Evolutionary conservation across 192 early-diverging fungal genomes (phyloP).

Genomic region (Fimicolochytrium jonesii): DNA sequence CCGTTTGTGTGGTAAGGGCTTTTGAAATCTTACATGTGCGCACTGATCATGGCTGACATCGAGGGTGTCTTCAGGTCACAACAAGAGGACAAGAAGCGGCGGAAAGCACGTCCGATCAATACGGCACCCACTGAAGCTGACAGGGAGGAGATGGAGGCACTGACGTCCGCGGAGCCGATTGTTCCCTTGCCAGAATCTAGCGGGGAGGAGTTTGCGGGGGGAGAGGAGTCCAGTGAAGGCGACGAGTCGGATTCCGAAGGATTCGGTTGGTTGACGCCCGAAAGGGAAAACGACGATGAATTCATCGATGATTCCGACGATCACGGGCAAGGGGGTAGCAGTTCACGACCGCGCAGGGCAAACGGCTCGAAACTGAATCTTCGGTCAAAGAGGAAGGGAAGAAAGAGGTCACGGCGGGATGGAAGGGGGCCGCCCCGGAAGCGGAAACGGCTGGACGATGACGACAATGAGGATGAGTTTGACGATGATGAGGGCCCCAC

Average conservation of each 20-base stretch:
- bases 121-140: constrained; percentile 12
- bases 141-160: neutral
- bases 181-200: constrained; percentile 26
- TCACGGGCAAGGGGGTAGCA: too few relatives aligned
- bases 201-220: constrained; percentile 32
- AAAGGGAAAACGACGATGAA: too few relatives aligned
- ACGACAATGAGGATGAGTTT: constrained; percentile 2
- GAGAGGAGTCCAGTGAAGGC: constrained; percentile 15
- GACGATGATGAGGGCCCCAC: neutral
- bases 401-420: too few relatives aligned
- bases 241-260: constrained; percentile 1
- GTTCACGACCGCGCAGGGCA: too few relatives aligned
- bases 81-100: neutral
- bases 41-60: too few relatives aligned
- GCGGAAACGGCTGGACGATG: neutral
- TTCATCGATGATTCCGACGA: too few relatives aligned
- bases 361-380: neutral
- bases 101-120: neutral
- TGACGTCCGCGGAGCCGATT: constrained; percentile 2
- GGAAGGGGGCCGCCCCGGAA: constrained; percentile 2
- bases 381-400: neutral
- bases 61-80: neutral
- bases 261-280: neutral
- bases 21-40: too few relatives aligned
- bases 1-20: too few relatives aligned